Evolutionary conservation across 257 asterid genomes (phyloP).

Genomic region (Dorcoceras hygrometricum): DNA sequence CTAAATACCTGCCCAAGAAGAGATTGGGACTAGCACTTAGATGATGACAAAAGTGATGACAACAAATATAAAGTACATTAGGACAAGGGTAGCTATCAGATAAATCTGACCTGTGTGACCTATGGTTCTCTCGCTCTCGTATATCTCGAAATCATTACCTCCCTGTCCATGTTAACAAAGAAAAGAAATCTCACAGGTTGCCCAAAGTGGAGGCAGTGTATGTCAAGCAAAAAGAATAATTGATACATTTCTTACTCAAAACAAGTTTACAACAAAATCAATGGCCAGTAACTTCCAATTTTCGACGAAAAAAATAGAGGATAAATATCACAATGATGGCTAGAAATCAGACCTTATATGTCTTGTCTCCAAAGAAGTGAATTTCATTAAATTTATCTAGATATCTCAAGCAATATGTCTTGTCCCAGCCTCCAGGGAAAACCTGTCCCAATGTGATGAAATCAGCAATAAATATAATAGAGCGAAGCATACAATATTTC

Average conservation of each 20-base stretch:
- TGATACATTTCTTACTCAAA: not conserved
- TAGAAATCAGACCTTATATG: constrained; percentile 88
- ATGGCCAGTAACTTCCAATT: not conserved
- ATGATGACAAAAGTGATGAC: too few species aligned
- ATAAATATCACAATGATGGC: constrained; percentile 13
- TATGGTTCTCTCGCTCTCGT: constrained; percentile 76
- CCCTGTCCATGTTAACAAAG: constrained; percentile 48
- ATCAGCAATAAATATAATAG: constrained; percentile 14
- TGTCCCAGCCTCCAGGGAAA: constrained; percentile 98
- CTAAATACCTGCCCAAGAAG: too few species aligned
- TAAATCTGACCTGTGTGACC: constrained; percentile 83
- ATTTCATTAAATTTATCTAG: constrained; percentile 78
- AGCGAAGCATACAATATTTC: constrained; percentile 23
- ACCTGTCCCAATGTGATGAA: constrained; percentile 45
- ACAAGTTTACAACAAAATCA: not conserved
- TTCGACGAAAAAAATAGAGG: not conserved
- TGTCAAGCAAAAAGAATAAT: constrained; percentile 3
- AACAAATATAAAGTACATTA: not conserved
- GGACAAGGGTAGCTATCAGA: not conserved
- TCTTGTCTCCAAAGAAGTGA: constrained; percentile 97
- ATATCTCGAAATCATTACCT: constrained; percentile 89
- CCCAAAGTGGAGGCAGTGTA: not conserved
- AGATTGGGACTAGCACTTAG: too few species aligned
- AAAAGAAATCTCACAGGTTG: constrained; percentile 1
- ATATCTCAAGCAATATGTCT: constrained; percentile 89